Evolutionary conservation across 2,329 filamentous ascomycete species (phyloP).

Genomic region (Pseudogymnoascus sp.): DNA sequence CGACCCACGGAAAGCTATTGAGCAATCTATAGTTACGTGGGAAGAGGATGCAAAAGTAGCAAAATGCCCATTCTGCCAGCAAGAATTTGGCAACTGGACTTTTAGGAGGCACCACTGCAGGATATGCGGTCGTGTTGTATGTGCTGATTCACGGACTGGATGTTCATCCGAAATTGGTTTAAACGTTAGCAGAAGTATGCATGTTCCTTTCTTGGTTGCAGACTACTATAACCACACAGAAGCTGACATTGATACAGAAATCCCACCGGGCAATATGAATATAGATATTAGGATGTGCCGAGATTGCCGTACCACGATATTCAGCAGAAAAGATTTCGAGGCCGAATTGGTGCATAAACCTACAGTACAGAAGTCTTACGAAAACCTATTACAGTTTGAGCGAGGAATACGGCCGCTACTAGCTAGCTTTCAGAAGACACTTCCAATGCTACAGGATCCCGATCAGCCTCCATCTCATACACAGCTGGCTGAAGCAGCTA

Average conservation of each 20-base stretch:
- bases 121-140: constrained; percentile 88
- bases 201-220: constrained; percentile 10
- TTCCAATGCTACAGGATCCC: constrained; percentile 58
- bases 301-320: constrained; percentile 70
- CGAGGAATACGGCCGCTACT: constrained; percentile 61
- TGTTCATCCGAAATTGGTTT: constrained; percentile 83
- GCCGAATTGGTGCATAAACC: constrained; percentile 49
- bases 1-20: constrained; percentile 63
- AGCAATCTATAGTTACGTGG: constrained; percentile 92
- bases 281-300: constrained; percentile 88
- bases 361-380: constrained; percentile 58
- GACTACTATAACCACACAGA: constrained; percentile 23
- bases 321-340: constrained; percentile 61
- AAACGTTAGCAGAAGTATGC: constrained; percentile 61
- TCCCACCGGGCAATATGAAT: constrained; percentile 50
- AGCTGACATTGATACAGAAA: constrained; percentile 38
- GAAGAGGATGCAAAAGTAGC: constrained; percentile 78
- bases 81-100: constrained; percentile 89
- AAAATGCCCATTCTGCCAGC: constrained; percentile 89
- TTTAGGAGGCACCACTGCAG: constrained; percentile 92
- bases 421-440: constrained; percentile 62
- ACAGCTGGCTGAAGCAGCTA: constrained; percentile 61
- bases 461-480: constrained; percentile 40
- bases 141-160: constrained; percentile 73
- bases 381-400: constrained; percentile 64